Base-by-base conservation (phyloP, 441 rosid genomes). In the Sinapis alba region DNA sequence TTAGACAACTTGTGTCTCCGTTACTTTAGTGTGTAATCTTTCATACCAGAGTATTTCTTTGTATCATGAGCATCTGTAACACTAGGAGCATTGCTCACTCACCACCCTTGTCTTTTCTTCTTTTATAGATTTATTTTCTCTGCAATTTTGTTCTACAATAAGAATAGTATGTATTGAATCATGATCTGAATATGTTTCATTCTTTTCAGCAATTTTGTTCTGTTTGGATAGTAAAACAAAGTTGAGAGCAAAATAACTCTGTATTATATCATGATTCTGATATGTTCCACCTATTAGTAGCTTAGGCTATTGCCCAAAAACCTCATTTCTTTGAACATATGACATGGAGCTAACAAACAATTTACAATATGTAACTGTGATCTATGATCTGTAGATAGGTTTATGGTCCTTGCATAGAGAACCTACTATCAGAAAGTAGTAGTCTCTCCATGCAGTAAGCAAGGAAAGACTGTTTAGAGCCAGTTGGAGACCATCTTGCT, bases 401-500 rank as follows among this genome's bases (percentile, higher is more conserved):
- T 64, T 36, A 1, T 0, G 62, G 53, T 24, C 66, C 68, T 65
- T 69, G 16, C 66, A 12, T 41, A 41, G 75, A 27, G 51, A 63
- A 63, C 56, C 12, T 62, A 69, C 6, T 38, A 64, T 57, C 56
- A 71, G 62, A 69, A 56, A 54, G 28, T 57, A 54, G 28, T 57
- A 19, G 28, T 69, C 21, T 47, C 68, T 19, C 36, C 45, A 68
- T 38, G 32, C 20, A n/a, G 23, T 19, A 58, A 13, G 12, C 28
- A 76, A 69, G 30, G 71, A 11, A 36, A 63, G 45, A 19, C 47
- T 54, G 60, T 64, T 72, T 66, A 84, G 26, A 84, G 83, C 91
- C 94, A 90, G 77, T 84, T 89, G 19, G 97, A 82, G 72, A 85
- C 79, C 83, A 85, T 75, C 85, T 89, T 90, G 85, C 75, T 82